phyloP scores from a whole-genome alignment of 345 rosid species.

The Toxicodendron radicans region DNA sequence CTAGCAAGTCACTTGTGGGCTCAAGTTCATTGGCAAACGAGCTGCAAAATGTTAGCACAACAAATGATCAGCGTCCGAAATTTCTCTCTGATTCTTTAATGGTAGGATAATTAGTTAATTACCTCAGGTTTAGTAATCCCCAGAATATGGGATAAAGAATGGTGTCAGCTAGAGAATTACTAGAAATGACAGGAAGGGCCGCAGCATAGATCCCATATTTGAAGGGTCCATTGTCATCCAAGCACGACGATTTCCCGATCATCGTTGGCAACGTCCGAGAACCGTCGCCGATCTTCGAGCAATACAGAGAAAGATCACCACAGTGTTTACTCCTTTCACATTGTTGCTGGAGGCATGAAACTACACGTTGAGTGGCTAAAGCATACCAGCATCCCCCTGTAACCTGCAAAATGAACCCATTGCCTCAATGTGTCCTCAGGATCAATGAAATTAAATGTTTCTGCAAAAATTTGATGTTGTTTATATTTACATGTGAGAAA shows the following conservation, averaged over 20 bases:
- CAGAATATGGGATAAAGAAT: constrained; percentile 88
- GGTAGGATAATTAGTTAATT: neutral
- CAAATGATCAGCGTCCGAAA: neutral
- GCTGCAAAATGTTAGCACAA: constrained; percentile 39
- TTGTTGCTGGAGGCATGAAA: constrained; percentile 67
- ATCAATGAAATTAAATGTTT: too few relatives aligned
- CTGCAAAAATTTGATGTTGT: too few relatives aligned
- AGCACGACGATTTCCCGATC: constrained; percentile 53
- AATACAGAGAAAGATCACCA: constrained; percentile 55
- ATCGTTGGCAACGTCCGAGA: constrained; percentile 24
- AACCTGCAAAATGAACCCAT: constrained; percentile 41
- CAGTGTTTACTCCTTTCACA: constrained; percentile 53
- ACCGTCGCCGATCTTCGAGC: constrained; percentile 35
- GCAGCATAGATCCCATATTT: constrained; percentile 66
- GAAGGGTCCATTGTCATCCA: constrained; percentile 65
- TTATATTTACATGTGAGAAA: constrained; percentile 70
- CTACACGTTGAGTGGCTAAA: constrained; percentile 76
- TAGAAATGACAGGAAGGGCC: constrained; percentile 86
- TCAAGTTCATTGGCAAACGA: constrained; percentile 80
- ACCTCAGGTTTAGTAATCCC: constrained; percentile 95
- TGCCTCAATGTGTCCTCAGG: too few relatives aligned
- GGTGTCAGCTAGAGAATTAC: constrained; percentile 76
- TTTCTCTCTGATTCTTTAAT: neutral
- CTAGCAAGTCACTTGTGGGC: constrained; percentile 79
- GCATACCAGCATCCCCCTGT: constrained; percentile 97